Evolutionary conservation across 495 filamentous ascomycete genomes (phyloP), one percentile per base, ranked within the genome.

Genomic region (Monascus purpureus): DNA sequence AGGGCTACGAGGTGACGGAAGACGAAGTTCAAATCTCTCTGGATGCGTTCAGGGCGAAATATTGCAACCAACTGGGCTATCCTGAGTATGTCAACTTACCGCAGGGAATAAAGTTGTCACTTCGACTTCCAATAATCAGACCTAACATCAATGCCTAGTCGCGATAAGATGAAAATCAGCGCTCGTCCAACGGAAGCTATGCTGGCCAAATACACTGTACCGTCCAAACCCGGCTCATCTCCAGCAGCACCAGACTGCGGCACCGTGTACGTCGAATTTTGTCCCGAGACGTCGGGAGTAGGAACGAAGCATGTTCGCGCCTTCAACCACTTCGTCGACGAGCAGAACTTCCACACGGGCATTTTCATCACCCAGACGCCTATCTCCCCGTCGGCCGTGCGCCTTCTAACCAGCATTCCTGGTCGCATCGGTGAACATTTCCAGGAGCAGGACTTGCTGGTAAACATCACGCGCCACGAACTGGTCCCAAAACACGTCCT

Each of bases 381-480:
- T 15, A 79, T 93, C 35, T 87, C 84, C 0, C 65, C 82, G 3
- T 77, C 86, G 16, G 90, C 85, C 24, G 50, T 67, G 18, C 60
- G 62, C 33, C 51, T 64, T 27, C 70, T 92, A 47, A 88, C 82
- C 56, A 73, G 83, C 43, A 74, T 93, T 40, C 75, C 80, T 68
- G 41, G 46, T 71, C 80, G 56, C 24, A 73, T 81, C 45, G 81
- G 94, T 46, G 90, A 97, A 65, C 80, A 80, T 44, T 97, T 96
- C 68, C 67, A 86, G 37, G 92, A 97, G 61, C 77, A 85, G 59
- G 87, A 97, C 59, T 59, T 97, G 46, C 68, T 97, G 28, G 86
- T 96, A 49, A 97, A 97, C 58, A 97, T 97, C 55, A 96, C 88
- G 15, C 84, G 85, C 49, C 90, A 97, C 61, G 86, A 96, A 59